Percentiles rank a stretch among this genome's conserved stretches.
phyloP scores from a whole-genome alignment of 2,329 filamentous ascomycete genomes.

The Juglanconis sp. region DNA sequence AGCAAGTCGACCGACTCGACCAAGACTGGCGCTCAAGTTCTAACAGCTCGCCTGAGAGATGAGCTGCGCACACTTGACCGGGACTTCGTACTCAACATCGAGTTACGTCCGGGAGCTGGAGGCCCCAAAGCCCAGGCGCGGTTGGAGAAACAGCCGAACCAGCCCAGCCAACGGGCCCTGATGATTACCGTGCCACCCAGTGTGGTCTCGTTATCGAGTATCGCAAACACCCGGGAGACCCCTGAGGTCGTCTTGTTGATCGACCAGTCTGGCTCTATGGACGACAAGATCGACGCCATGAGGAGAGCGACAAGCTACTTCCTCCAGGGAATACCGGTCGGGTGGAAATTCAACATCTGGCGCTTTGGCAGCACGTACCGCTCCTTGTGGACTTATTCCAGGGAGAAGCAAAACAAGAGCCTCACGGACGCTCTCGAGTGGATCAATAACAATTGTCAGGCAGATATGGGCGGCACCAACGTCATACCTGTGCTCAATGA shows the following conservation, averaged over 20 bases:
- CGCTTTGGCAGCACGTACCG: slow-evolving; percentile 42
- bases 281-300: slow-evolving; percentile 43
- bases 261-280: slow-evolving; percentile 36
- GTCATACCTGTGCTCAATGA: slow-evolving; percentile 45
- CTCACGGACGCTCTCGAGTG: slow-evolving; percentile 36
- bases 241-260: slow-evolving; percentile 23
- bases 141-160: slow-evolving; percentile 24
- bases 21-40: slow-evolving; percentile 18
- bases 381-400: not conserved
- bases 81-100: slow-evolving; percentile 27
- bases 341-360: slow-evolving; percentile 37
- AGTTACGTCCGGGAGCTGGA: slow-evolving; percentile 11
- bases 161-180: slow-evolving; percentile 23
- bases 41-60: not conserved
- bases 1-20: not conserved
- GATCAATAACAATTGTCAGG: slow-evolving; percentile 31
- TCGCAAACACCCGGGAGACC: not conserved
- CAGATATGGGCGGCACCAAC: slow-evolving; percentile 52
- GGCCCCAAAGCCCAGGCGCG: slow-evolving; percentile 21
- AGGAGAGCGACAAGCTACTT: slow-evolving; percentile 52
- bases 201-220: slow-evolving; percentile 10
- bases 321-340: slow-evolving; percentile 51
- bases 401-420: slow-evolving; percentile 33
- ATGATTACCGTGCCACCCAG: slow-evolving; percentile 25
- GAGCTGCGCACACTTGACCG: slow-evolving; percentile 15